Conservation (phyloP, 148 eudicot genomes). For the Euryodendron excelsum region DNA sequence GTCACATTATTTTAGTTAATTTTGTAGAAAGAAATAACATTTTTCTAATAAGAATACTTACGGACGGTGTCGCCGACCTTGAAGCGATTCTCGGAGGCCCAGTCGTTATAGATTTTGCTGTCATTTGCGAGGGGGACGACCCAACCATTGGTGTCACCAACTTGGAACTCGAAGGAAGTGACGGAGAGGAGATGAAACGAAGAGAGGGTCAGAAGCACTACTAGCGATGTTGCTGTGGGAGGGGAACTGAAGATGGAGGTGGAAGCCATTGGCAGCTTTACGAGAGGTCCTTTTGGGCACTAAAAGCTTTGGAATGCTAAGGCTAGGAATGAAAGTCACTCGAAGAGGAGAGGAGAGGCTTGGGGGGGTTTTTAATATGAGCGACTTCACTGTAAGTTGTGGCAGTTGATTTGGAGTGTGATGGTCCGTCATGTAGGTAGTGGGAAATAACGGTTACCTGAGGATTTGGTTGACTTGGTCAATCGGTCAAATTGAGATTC, state of each 20-base stretch:
- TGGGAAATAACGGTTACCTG: conserved; percentile 1
- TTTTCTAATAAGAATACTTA: conserved; percentile 19
- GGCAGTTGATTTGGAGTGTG: background rate
- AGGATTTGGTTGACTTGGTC: conserved; percentile 7
- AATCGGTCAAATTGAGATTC: background rate
- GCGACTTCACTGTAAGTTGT: background rate
- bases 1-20: no score
- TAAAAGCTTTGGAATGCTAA: background rate
- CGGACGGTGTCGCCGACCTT: conserved; percentile 36
- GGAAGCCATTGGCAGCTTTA: background rate
- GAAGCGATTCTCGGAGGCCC: conserved; percentile 46
- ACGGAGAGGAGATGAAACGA: background rate
- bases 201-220: conserved; percentile 10
- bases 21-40: no score
- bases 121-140: conserved; percentile 37
- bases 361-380: no score
- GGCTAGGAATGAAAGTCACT: no score
- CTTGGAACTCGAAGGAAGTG: conserved; percentile 36
- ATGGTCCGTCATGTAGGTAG: conserved; percentile 10
- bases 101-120: conserved; percentile 33
- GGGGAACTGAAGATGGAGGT: no score
- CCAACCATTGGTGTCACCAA: conserved; percentile 42
- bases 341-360: no score
- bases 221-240: no score
- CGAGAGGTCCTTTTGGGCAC: background rate